Evolutionary conservation across 176 grass and related monocot genomes (phyloP).

Genomic region (Calamus simplicifolius): DNA sequence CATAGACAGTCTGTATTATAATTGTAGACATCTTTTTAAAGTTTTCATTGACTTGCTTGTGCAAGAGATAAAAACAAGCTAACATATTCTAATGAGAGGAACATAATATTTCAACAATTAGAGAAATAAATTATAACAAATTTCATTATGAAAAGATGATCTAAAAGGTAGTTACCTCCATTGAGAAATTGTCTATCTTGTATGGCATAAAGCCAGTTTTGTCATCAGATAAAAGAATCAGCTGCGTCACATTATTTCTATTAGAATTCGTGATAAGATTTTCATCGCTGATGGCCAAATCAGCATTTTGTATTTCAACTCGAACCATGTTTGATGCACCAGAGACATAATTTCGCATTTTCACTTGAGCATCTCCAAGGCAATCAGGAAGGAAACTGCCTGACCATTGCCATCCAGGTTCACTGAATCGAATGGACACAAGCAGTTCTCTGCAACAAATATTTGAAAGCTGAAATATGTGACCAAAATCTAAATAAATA

Average conservation of each 20-base stretch:
- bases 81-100: too few species aligned
- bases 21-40: too few species aligned
- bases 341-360: conserved; percentile 82
- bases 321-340: conserved; percentile 83
- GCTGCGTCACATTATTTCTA: conserved; percentile 60
- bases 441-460: conserved; percentile 67
- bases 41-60: too few species aligned
- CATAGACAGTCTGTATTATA: too few species aligned
- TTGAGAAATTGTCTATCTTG: conserved; percentile 88
- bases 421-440: conserved; percentile 86
- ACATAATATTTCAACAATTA: too few species aligned
- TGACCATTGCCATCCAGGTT: conserved; percentile 90
- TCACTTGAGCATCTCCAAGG: conserved; percentile 89
- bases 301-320: conserved; percentile 95
- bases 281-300: conserved; percentile 43
- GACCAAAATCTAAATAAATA: neutral
- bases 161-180: conserved; percentile 56
- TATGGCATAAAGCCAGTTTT: conserved; percentile 95
- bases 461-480: neutral
- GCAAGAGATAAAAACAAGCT: too few species aligned
- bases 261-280: conserved; percentile 49
- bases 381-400: conserved; percentile 87
- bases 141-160: too few species aligned
- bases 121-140: too few species aligned
- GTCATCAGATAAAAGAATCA: conserved; percentile 96